Evolutionary conservation across 306 rosid species (phyloP).

Genomic region (Cicer bijugum): DNA sequence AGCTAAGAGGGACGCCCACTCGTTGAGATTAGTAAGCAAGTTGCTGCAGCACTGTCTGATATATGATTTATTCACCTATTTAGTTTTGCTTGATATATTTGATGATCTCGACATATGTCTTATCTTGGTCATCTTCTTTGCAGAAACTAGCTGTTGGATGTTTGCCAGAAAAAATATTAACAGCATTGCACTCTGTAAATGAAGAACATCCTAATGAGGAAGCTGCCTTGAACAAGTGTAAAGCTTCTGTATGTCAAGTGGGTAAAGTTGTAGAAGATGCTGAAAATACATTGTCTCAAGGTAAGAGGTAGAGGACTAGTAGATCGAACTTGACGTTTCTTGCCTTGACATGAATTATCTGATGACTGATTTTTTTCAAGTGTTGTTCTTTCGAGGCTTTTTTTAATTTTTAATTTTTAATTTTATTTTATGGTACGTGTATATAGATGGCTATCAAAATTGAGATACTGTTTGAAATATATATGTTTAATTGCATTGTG

Average conservation of each 20-base stretch:
- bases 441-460: not conserved
- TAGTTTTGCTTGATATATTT: constrained; percentile 35
- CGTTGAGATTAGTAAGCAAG: constrained; percentile 84
- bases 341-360: constrained; percentile 25
- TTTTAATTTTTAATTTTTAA: no score
- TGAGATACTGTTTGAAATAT: constrained; percentile 1
- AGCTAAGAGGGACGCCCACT: constrained; percentile 83
- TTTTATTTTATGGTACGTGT: not conserved
- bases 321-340: constrained; percentile 25
- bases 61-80: constrained; percentile 32
- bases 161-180: constrained; percentile 77
- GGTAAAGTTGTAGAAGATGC: constrained; percentile 69
- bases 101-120: constrained; percentile 42
- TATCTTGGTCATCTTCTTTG: constrained; percentile 47
- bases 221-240: constrained; percentile 68
- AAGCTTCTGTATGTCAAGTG: constrained; percentile 50
- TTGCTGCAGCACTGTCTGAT: constrained; percentile 38
- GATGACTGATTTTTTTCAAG: not conserved
- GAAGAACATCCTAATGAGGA: constrained; percentile 78
- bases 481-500: constrained; percentile 12
- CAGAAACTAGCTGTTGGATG: constrained; percentile 95
- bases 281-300: constrained; percentile 68
- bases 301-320: constrained; percentile 54
- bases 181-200: constrained; percentile 78
- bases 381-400: not conserved